Evolutionary conservation across 2,329 filamentous ascomycete genomes (phyloP).

Genomic region (Furcasterigmium furcatum): DNA sequence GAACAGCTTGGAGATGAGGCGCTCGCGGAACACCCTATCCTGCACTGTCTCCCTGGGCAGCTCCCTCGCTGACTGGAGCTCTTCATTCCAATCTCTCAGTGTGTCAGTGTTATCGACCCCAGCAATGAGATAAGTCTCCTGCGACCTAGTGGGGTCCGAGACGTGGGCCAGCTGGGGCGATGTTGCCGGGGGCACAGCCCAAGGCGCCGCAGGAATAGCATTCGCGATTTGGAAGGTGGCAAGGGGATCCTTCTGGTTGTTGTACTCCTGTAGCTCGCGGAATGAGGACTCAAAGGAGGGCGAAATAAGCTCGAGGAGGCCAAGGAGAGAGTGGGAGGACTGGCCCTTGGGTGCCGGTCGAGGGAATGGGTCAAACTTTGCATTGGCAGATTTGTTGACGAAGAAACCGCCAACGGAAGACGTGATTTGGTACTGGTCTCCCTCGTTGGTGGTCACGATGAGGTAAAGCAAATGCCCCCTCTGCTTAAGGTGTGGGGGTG

Average conservation of each 20-base stretch:
- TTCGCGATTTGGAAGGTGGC: conserved; percentile 96
- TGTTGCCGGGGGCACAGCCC: conserved; percentile 73
- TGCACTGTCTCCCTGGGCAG: conserved; percentile 91
- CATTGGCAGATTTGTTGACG: conserved; percentile 93
- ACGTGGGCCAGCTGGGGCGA: conserved; percentile 68
- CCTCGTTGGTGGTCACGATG: conserved; percentile 84
- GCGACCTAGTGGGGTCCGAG: conserved; percentile 81
- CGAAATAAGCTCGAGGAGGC: conserved; percentile 74
- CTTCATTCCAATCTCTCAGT: conserved; percentile 96
- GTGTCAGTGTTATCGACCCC: conserved; percentile 94
- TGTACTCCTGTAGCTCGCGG: conserved; percentile 75
- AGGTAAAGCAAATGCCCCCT: conserved; percentile 93
- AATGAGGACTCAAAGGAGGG: conserved; percentile 79
- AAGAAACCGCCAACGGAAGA: conserved; percentile 93
- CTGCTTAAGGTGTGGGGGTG: conserved; percentile 85
- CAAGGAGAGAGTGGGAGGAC: conserved; percentile 81
- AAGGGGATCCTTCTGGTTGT: conserved; percentile 80
- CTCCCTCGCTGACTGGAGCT: conserved; percentile 95
- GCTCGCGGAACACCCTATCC: conserved; percentile 92
- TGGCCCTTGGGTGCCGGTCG: conserved; percentile 73
- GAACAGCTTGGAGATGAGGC: conserved; percentile 91
- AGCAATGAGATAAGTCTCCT: conserved; percentile 87
- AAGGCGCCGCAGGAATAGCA: conserved; percentile 86
- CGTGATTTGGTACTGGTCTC: conserved; percentile 92
- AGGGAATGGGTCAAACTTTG: conserved; percentile 90